Base-by-base conservation (phyloP, 73 alveolate genomes). In the Diophrys appendiculata region DNA sequence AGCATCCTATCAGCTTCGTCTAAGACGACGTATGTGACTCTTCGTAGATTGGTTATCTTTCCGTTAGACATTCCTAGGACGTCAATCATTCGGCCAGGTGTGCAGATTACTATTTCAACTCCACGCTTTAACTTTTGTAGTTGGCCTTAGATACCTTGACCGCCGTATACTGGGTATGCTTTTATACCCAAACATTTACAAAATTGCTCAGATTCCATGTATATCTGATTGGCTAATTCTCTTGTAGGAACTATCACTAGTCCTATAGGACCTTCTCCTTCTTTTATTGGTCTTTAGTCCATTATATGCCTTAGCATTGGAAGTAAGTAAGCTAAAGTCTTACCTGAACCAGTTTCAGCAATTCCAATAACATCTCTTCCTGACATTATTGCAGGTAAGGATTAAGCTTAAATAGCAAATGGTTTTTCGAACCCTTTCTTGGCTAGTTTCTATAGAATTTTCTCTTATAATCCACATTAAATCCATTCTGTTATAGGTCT, bases 1-100 rank as follows among this genome's bases (percentile, higher is more conserved):
- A 97, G 89, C 99, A 97, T 97, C 89, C 99, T 84, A 82, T 97
- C 99, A 35, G 99, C 99, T 92, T 97, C 99, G 87, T 97, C 99
- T 1, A 97, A 90, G 28, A 97, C 99, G 22, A 97, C 95, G 88
- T 92, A 96, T 33, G 99, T 93, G 53, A 94, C 95, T 88, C 99
- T 96, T 76, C 88, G 87, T 72, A 97, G 94, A 82, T 96, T 96
- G 26, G 98, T 96, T 0, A 97, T 88, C 83, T 96, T 96, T 8
- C 99, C 99, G 70, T 96, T 96, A 28, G 96, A 88, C 28, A 96
- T 89, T 24, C 98, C 85, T 54, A 96, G 90, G 53, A 97, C 97
- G 76, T 97, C 99, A 33, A 96, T 97, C 96, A 97, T 88, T 86
- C 99, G 86, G 25, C 99, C 99, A 27, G 99, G 99, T 22, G 99